Evolutionary conservation across 257 asterid species (phyloP), one percentile per base, ranked within the genome.

Genomic region (Knoxia roxburghii): DNA sequence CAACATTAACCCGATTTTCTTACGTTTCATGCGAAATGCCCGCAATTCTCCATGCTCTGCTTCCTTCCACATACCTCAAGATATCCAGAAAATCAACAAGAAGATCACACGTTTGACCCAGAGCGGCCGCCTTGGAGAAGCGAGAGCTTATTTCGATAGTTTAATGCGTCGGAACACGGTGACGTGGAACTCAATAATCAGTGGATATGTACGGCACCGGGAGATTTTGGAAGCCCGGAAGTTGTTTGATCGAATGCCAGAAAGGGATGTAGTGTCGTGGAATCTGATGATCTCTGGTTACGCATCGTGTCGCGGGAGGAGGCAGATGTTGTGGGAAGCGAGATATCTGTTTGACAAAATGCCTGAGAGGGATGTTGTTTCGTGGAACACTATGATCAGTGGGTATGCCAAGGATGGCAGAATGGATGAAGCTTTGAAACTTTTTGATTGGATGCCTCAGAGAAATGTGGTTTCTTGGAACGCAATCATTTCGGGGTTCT

Each of bases 351-450:
- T 87, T 53, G 91, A 82, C 71, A 69, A 68, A 72, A 89, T 89
- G 96, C 89, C 88, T 29, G 73, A 62, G 24, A 78, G 81, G 66
- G 89, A 86, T 65, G 72, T 75, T 26, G 61, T 87, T 70, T 81
- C 98, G 13, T 89, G 97, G 98, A 92, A 89, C 72, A 87, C 97
- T 46, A 80, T 89, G 96, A 87, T 89, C 32, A 87, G 88, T 64
- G 97, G 95, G 80, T 91, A 80, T 37, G 95, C 96, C 1, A 86
- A 82, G 82, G 68, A 69, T 68, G 87, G 93, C 14, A 69, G 72
- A 68, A 80, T 86, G 76, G 86, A 75, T 52, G 96, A 84, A 65
- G 96, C 97, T 13, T 64, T 78, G 78, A 72, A n/a, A 75, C 45
- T 89, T 61, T 91, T 91, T 61, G 0, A 66, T 2, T 2, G 68